These are phyloP conservation scores for Urtica urens DNA, from an alignment of 306 rosid species.

Conservation along the genomic window DNA sequence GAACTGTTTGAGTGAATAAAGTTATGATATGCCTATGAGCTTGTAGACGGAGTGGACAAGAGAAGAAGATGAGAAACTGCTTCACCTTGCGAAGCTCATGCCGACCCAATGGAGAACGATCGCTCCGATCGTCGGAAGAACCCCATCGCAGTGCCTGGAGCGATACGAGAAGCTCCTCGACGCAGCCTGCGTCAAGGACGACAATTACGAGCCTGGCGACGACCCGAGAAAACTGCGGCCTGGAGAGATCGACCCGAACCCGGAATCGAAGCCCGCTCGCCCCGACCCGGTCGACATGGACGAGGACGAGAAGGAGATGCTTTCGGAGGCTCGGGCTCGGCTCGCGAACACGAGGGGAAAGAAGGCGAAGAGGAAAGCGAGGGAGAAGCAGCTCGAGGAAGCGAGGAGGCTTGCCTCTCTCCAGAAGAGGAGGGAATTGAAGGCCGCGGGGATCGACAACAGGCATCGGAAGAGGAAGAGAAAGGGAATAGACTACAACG, in stretches of 20 bases:
- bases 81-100: slow-evolving; percentile 96
- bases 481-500: slow-evolving; percentile 84
- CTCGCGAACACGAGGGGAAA: slow-evolving; percentile 88
- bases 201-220: slow-evolving; percentile 83
- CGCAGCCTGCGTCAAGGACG: slow-evolving; percentile 93
- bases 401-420: slow-evolving; percentile 96
- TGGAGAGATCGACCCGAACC: slow-evolving; percentile 93
- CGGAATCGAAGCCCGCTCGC: slow-evolving; percentile 89
- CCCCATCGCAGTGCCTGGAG: slow-evolving; percentile 87
- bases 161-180: slow-evolving; percentile 88
- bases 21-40: too few relatives aligned
- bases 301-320: slow-evolving; percentile 98
- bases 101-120: slow-evolving; percentile 97
- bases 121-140: slow-evolving; percentile 90
- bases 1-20: too few relatives aligned
- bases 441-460: slow-evolving; percentile 88
- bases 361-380: slow-evolving; percentile 89
- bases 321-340: slow-evolving; percentile 94
- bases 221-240: slow-evolving; percentile 89
- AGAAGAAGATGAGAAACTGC: slow-evolving; percentile 91
- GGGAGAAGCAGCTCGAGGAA: slow-evolving; percentile 96
- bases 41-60: slow-evolving; percentile 89
- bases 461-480: slow-evolving; percentile 87
- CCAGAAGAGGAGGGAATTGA: slow-evolving; percentile 86
- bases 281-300: slow-evolving; percentile 99